A percentile compares a stretch with the other conserved stretches of the same genome.
These are phyloP conservation scores for Monilinia vaccinii-corymbosi DNA, from an alignment of 2,329 filamentous ascomycete species.

Conservation along the genomic window DNA sequence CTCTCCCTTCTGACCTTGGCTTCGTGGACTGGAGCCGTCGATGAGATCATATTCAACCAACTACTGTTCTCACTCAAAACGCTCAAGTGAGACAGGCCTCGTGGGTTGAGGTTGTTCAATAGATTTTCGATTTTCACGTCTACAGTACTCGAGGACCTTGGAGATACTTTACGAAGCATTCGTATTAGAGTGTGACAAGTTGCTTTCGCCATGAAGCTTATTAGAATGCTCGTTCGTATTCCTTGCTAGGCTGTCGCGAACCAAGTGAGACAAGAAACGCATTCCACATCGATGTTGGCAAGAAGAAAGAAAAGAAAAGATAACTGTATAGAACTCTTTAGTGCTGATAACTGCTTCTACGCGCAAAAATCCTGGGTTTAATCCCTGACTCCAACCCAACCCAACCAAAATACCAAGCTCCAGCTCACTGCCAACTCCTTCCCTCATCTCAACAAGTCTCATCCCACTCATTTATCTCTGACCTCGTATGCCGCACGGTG, in stretches of 20 bases:
- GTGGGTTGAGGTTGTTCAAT: not conserved
- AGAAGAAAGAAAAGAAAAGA: not conserved
- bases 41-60: not conserved
- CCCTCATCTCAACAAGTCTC: not conserved
- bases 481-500: not conserved
- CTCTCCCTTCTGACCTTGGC: not conserved
- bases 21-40: not conserved
- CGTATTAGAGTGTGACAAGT: not conserved
- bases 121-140: not conserved
- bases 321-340: too few relatives aligned
- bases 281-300: not conserved
- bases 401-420: not conserved
- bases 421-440: not conserved
- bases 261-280: not conserved
- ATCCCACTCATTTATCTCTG: not conserved
- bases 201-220: not conserved
- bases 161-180: not conserved
- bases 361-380: not conserved
- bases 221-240: not conserved
- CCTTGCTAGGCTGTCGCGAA: not conserved
- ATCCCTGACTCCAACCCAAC: not conserved
- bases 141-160: too few relatives aligned
- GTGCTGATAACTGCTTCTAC: not conserved
- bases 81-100: not conserved
- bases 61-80: too few relatives aligned